Evolutionary conservation across 805 yeast species (phyloP).

Genomic region (Sungouiella blattae): DNA sequence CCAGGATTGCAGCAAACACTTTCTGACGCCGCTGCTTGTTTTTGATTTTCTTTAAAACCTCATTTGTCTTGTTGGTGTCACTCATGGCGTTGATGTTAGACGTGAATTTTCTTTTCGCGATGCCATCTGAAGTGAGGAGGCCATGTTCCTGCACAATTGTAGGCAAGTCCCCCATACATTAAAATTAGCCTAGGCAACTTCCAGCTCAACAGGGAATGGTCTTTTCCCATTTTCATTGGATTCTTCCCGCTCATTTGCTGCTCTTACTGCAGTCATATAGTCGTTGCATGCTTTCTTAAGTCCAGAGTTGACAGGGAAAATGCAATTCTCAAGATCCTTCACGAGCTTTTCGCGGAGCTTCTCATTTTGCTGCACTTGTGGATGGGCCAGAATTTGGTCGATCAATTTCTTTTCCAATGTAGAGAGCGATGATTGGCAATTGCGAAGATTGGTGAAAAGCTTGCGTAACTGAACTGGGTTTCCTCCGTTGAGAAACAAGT

Average conservation of each 20-base stretch:
- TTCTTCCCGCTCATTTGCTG: constrained; percentile 11
- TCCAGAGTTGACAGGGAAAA: constrained; percentile 29
- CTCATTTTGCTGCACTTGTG: constrained; percentile 22
- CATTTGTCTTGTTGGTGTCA: constrained; percentile 8
- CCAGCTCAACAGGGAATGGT: too few species aligned
- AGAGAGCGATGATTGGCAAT: constrained; percentile 27
- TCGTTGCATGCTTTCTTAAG: constrained; percentile 33
- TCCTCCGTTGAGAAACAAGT: constrained; percentile 31
- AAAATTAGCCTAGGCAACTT: too few species aligned
- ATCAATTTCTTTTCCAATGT: constrained; percentile 24
- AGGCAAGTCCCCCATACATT: too few species aligned
- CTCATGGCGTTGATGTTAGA: constrained; percentile 2
- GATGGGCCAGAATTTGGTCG: constrained; percentile 10
- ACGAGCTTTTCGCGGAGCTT: constrained; percentile 30
- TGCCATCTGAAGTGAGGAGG: neutral
- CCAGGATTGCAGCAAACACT: constrained; percentile 67
- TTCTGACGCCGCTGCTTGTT: constrained; percentile 81
- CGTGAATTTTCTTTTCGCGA: constrained; percentile 1
- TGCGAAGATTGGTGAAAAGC: constrained; percentile 33
- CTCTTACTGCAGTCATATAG: constrained; percentile 30
- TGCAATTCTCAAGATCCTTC: constrained; percentile 30
- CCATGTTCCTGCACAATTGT: too few species aligned
- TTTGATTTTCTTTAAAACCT: constrained; percentile 43
- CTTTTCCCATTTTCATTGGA: constrained; percentile 36
- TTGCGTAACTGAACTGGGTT: constrained; percentile 38